A percentile compares a stretch with the other conserved stretches of the same genome.
Conservation (phyloP, 805 yeast species). For the Nakazawaea ambrosiae region DNA sequence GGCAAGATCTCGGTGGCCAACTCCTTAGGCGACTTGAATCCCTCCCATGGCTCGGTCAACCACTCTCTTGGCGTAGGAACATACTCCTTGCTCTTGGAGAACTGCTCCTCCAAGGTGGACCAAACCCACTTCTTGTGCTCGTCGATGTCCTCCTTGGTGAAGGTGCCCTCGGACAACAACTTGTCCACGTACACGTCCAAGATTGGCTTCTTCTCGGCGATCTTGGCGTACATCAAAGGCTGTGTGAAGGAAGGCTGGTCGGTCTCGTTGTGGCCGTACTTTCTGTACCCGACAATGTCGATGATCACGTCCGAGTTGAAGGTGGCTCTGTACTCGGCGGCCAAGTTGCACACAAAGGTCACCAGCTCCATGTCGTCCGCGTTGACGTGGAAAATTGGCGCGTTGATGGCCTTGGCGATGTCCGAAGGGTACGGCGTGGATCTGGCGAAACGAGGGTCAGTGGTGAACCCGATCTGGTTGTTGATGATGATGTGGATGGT, state of each 20-base stretch:
- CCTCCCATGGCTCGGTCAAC: constrained; percentile 99
- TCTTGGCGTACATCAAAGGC: constrained; percentile 92
- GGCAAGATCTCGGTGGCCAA: constrained; percentile 93
- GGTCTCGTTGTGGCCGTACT: constrained; percentile 98
- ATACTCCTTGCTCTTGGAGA: constrained; percentile 82
- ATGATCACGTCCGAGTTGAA: constrained; percentile 95
- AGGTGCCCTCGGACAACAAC: constrained; percentile 79
- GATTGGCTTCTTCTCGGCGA: constrained; percentile 84
- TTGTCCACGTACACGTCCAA: constrained; percentile 78
- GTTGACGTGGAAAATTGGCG: constrained; percentile 98
- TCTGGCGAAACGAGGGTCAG: constrained; percentile 96
- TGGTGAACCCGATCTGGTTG: constrained; percentile 99
- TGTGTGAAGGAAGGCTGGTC: constrained; percentile 99
- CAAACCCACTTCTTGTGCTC: constrained; percentile 99
- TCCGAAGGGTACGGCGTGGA: constrained; percentile 98
- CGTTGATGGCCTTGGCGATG: constrained; percentile 92
- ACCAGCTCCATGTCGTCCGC: constrained; percentile 97
- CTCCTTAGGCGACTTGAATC: constrained; percentile 95
- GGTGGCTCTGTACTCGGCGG: constrained; percentile 97
- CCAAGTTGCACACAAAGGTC: constrained; percentile 86
- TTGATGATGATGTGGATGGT: constrained; percentile 93
- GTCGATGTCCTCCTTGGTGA: constrained; percentile 81
- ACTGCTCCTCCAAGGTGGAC: constrained; percentile 87
- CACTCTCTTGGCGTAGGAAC: constrained; percentile 91
- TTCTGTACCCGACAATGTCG: constrained; percentile 97